phyloP scores from a whole-genome alignment of 164 flowering plant genomes.

The Magnolia changhungtana region DNA sequence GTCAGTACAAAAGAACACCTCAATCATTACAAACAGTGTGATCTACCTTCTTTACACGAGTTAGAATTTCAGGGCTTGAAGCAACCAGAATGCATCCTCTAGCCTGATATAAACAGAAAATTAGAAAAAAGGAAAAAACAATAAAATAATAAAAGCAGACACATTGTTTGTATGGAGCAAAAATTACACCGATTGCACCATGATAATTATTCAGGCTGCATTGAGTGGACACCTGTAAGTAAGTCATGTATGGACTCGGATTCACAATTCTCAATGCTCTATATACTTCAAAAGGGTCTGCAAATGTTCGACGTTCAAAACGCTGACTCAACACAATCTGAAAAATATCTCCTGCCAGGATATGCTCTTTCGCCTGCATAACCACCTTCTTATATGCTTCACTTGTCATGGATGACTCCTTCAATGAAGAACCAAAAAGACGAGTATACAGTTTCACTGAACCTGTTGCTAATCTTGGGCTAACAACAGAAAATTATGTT shows the following conservation, averaged over 20 bases:
- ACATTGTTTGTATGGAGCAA: too few relatives aligned
- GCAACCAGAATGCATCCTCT: slow-evolving; percentile 92
- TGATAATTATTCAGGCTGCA: neutral
- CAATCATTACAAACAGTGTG: neutral
- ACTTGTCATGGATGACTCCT: slow-evolving; percentile 64
- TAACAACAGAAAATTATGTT: slow-evolving; percentile 25
- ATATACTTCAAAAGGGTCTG: slow-evolving; percentile 93
- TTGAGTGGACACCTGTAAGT: slow-evolving; percentile 54
- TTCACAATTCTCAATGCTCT: slow-evolving; percentile 91
- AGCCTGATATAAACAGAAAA: slow-evolving; percentile 52
- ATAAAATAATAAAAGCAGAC: neutral
- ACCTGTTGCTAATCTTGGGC: slow-evolving; percentile 77
- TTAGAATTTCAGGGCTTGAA: slow-evolving; percentile 95
- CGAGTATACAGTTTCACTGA: slow-evolving; percentile 52
- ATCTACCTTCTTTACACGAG: slow-evolving; percentile 73
- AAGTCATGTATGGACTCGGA: slow-evolving; percentile 93
- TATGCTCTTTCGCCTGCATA: slow-evolving; percentile 81
- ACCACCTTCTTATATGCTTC: slow-evolving; percentile 77
- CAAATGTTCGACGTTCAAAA: slow-evolving; percentile 87
- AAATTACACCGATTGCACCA: too few relatives aligned
- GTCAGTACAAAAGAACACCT: neutral
- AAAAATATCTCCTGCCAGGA: slow-evolving; percentile 88
- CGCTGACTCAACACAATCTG: slow-evolving; percentile 94
- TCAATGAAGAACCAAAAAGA: slow-evolving; percentile 57
- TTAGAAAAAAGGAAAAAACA: neutral